Percentiles rank a stretch among this genome's conserved stretches.
Evolutionary conservation across 73 alveolate genomes (phyloP).

Genomic region (Tetrahymena thermophila): DNA sequence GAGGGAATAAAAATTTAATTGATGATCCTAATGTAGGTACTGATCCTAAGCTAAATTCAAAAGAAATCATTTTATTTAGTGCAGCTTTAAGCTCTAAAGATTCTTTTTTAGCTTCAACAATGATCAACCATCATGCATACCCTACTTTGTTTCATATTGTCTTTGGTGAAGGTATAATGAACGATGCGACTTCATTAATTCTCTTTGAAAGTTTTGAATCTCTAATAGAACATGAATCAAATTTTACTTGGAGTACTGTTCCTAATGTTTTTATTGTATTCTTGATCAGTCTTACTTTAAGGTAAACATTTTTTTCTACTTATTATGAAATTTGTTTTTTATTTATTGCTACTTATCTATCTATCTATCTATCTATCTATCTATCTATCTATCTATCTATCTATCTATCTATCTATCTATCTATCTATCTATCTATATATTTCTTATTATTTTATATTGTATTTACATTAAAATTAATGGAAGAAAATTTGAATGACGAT

Average conservation of each 20-base stretch:
- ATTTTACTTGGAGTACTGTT: background rate
- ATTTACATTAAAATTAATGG: background rate
- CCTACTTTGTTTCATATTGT: slow-evolving; percentile 72
- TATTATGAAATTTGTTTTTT: too few relatives aligned
- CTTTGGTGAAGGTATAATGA: slow-evolving; percentile 83
- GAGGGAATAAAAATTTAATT: background rate
- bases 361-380: too few relatives aligned
- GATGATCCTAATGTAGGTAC: background rate
- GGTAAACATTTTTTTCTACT: background rate
- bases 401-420: too few relatives aligned
- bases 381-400: too few relatives aligned
- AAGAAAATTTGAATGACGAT: too few relatives aligned
- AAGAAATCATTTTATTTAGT: slow-evolving; percentile 56
- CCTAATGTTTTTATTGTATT: background rate
- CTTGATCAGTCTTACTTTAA: background rate
- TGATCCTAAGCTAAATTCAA: background rate
- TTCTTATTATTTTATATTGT: too few relatives aligned
- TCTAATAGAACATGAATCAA: background rate
- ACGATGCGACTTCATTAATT: slow-evolving; percentile 81
- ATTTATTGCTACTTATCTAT: too few relatives aligned
- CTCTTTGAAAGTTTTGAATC: slow-evolving; percentile 64
- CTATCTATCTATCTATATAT: too few relatives aligned
- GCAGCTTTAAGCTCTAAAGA: slow-evolving; percentile 72
- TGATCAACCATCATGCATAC: slow-evolving; percentile 55
- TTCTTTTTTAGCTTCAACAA: slow-evolving; percentile 69